Base-by-base conservation (phyloP, 768 basidiomycete species). In the Gyrodon lividus region DNA sequence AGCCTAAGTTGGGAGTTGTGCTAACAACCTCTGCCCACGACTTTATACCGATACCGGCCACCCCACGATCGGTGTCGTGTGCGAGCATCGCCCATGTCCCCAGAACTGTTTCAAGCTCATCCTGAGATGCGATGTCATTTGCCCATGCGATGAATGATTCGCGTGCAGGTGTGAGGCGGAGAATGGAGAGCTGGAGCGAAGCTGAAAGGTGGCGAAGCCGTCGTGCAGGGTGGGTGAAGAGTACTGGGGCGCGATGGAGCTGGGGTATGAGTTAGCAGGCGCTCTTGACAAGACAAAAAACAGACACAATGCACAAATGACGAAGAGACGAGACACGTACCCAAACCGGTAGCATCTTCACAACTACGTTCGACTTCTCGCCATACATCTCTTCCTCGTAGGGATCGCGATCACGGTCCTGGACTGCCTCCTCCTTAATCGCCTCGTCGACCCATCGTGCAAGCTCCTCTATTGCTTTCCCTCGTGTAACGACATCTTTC, bases 261-360 rank as follows among this genome's bases (percentile, higher is more conserved):
- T 96, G 52, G 40, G 48, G 41, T 33, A 10, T 26, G 43, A 20
- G 19, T 64, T 38, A 59, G 42, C 30, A 20, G 19, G 35, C 9
- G 13, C 16, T 3, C 24, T 24, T 43, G 33, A 58, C 51, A 54
- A 30, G n/a, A 24, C 31, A 31, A 31, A 50, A 17, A 54, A 46
- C 37, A 35, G 48, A 43, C 20, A 24, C 12, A 41, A 46, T 37
- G 24, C 34, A 17, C 39, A 22, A 44, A 23, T 41, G 14, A 51
- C 43, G 14, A 51, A 4, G 23, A 38, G 12, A 30, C 7, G 20
- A 20, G 13, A 17, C 17, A 77, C 91, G 60, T 65, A 96, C 94
- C 95, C 95, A 98, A 50, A 96, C 92, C 4, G 92, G 92, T 28
- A 95, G 60, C 75, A 86, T 87, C 49, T 83, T 75, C 20, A 80